Conservation (phyloP, 1,139 yeast species). For the Kodamaea suecica region DNA sequence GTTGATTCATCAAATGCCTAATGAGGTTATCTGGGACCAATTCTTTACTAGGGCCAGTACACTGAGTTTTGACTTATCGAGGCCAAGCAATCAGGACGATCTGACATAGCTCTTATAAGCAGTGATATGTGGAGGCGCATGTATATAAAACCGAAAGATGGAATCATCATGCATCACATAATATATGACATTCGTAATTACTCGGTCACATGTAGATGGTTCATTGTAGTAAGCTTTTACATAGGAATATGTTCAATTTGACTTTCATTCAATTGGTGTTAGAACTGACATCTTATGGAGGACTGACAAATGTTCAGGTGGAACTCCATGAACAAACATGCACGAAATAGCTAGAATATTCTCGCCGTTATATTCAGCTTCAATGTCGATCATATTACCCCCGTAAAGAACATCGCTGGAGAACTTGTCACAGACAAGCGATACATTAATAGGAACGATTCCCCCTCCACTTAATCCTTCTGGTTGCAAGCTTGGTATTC, state of each 20-base stretch:
- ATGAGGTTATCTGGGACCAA: constrained; percentile 76
- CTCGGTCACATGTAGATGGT: too few species aligned
- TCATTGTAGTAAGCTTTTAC: too few species aligned
- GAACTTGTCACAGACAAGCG: constrained; percentile 1
- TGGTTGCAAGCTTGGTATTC: background rate
- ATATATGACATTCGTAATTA: too few species aligned
- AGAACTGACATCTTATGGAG: constrained; percentile 13
- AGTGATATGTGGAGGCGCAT: too few species aligned
- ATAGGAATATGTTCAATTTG: too few species aligned
- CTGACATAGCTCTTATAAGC: background rate
- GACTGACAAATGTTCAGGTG: constrained; percentile 8
- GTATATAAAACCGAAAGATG: too few species aligned
- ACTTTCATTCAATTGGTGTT: background rate
- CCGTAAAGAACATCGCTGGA: constrained; percentile 3
- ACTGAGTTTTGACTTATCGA: constrained; percentile 5
- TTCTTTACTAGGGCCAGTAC: constrained; percentile 44
- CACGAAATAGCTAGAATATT: constrained; percentile 21
- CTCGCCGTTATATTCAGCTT: constrained; percentile 20
- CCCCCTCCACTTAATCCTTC: background rate
- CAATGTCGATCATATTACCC: constrained; percentile 15
- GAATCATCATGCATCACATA: too few species aligned
- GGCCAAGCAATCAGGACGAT: background rate
- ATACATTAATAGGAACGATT: background rate
- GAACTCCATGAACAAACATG: constrained; percentile 13
- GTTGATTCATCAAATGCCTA: constrained; percentile 62